Conservation (phyloP, 768 basidiomycete genomes). For the Hydnum rufescens region DNA sequence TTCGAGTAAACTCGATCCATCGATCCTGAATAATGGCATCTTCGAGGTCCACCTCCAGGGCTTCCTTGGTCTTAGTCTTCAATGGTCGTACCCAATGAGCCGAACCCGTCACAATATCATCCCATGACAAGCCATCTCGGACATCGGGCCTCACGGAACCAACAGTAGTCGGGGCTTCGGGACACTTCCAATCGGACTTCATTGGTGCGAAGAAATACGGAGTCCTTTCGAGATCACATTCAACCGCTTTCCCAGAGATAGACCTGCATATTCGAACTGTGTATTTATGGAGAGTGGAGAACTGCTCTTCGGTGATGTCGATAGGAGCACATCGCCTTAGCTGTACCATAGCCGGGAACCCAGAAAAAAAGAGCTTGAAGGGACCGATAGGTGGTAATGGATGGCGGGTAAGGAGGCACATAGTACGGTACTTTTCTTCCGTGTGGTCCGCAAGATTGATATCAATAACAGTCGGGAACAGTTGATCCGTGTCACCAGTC, state of each 20-base stretch:
- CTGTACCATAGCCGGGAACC: slow-evolving; percentile 24
- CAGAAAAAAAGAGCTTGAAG: slow-evolving; percentile 43
- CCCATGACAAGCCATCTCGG: slow-evolving; percentile 39
- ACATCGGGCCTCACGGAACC: slow-evolving; percentile 17
- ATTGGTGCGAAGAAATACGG: slow-evolving; percentile 53
- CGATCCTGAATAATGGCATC: slow-evolving; percentile 63
- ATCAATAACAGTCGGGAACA: slow-evolving; percentile 39
- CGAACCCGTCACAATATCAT: slow-evolving; percentile 32
- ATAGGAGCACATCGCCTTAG: slow-evolving; percentile 30
- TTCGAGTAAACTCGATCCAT: slow-evolving; percentile 51
- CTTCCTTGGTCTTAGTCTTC: slow-evolving; percentile 19
- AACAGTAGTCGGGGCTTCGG: slow-evolving; percentile 12
- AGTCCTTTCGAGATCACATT: slow-evolving; percentile 33
- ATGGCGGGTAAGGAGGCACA: slow-evolving; percentile 44
- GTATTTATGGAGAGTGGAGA: slow-evolving; percentile 35
- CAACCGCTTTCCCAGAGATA: slow-evolving; percentile 46
- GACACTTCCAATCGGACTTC: slow-evolving; percentile 18
- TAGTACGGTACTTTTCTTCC: slow-evolving; percentile 21
- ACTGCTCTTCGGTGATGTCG: slow-evolving; percentile 25
- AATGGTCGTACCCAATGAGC: slow-evolving; percentile 33
- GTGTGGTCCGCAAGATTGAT: slow-evolving; percentile 18
- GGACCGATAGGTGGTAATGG: slow-evolving; percentile 38
- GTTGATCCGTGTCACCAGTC: slow-evolving; percentile 13
- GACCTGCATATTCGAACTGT: slow-evolving; percentile 43
- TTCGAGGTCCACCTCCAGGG: slow-evolving; percentile 27